Conservation (phyloP, 2,329 filamentous ascomycete species). For the Colletotrichum trifolii region DNA sequence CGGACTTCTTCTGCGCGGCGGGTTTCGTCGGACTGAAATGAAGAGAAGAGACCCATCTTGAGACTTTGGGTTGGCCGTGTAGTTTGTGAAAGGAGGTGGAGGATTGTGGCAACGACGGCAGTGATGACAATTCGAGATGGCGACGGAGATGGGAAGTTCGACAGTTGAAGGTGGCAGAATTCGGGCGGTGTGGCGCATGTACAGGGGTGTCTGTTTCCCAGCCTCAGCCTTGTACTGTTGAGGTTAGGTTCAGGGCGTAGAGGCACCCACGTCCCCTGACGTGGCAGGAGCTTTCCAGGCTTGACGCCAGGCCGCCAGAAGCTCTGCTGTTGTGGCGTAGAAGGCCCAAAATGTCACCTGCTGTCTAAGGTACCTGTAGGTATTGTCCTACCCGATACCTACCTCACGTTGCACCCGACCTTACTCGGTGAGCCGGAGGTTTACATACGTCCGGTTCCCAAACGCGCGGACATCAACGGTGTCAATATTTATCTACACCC, state of each 20-base stretch:
- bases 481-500: too few relatives aligned
- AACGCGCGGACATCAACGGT: too few relatives aligned
- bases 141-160: neutral
- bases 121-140: neutral
- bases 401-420: too few relatives aligned
- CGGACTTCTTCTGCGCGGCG: conserved; percentile 66
- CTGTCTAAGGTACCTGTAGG: neutral
- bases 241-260: too few relatives aligned
- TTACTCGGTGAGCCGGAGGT: too few relatives aligned
- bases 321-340: neutral
- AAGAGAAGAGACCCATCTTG: conserved; percentile 62
- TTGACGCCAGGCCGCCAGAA: neutral
- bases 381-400: too few relatives aligned
- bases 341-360: neutral
- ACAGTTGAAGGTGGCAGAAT: conserved; percentile 8
- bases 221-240: conserved; percentile 18
- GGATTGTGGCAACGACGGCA: neutral
- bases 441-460: too few relatives aligned
- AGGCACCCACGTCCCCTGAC: neutral
- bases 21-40: conserved; percentile 51
- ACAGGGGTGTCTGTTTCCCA: neutral
- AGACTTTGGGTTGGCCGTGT: neutral
- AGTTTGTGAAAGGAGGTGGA: neutral
- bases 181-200: neutral
- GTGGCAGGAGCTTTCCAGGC: neutral